Percentiles rank a stretch among this genome's conserved stretches.
Evolutionary conservation across 805 yeast species (phyloP).

Genomic region (Vanderwaltozyma verrucispora): DNA sequence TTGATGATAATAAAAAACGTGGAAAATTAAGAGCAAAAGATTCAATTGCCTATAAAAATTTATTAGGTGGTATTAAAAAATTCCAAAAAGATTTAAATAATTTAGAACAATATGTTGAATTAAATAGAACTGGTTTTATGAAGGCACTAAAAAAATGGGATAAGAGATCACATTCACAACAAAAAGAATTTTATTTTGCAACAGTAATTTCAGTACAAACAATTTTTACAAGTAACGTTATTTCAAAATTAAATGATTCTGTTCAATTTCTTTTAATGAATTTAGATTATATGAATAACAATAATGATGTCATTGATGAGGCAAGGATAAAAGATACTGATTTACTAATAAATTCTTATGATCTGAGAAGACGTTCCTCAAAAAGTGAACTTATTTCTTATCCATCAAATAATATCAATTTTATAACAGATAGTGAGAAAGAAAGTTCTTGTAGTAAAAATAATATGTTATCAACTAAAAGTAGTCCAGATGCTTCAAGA

Average conservation of each 20-base stretch:
- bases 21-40: constrained; percentile 45
- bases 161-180: constrained; percentile 87
- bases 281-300: constrained; percentile 2
- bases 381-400: neutral
- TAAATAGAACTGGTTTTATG: constrained; percentile 91
- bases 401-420: neutral
- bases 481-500: neutral
- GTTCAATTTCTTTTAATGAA: constrained; percentile 16
- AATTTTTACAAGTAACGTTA: constrained; percentile 82
- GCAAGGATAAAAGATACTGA: neutral
- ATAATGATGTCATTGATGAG: neutral
- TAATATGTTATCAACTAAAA: no score
- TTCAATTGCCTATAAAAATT: constrained; percentile 68
- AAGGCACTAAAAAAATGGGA: constrained; percentile 98
- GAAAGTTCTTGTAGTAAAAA: no score
- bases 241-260: constrained; percentile 72
- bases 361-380: neutral
- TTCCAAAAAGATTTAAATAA: constrained; percentile 82
- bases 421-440: neutral
- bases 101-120: constrained; percentile 85
- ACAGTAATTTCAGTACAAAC: constrained; percentile 96
- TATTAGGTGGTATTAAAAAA: constrained; percentile 82
- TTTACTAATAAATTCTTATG: neutral
- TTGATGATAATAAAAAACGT: constrained; percentile 36
- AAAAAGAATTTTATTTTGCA: constrained; percentile 81